These are phyloP conservation scores for Erodium trifolium DNA, from an alignment of 441 rosid genomes.

Conservation along the genomic window DNA sequence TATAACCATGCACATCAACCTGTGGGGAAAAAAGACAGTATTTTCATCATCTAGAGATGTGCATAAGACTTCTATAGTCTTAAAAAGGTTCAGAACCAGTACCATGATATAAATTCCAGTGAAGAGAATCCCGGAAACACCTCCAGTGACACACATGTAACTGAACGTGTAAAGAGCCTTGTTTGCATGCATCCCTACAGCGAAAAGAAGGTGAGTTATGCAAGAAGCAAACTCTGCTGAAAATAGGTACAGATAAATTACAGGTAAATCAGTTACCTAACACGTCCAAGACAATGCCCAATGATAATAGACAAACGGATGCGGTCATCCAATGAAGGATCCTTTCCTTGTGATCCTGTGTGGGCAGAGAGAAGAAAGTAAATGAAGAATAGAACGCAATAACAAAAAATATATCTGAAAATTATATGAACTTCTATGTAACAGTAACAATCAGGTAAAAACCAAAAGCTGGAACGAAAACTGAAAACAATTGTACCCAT, in stretches of 20 bases:
- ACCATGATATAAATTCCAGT: conserved; percentile 64
- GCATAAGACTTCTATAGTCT: background rate
- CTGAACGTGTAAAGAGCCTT: conserved; percentile 76
- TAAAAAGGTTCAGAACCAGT: background rate
- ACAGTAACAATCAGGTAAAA: no score
- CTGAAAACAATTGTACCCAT: no score
- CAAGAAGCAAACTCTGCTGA: background rate
- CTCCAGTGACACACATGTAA: conserved; percentile 64
- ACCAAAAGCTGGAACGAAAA: no score
- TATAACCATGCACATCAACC: conserved; percentile 59
- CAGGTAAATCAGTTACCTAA: conserved; percentile 31
- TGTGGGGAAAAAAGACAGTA: conserved; percentile 18
- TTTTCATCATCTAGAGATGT: background rate
- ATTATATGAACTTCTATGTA: background rate
- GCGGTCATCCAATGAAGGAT: conserved; percentile 44
- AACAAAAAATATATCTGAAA: background rate
- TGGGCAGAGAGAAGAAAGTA: conserved; percentile 8
- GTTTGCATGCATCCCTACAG: conserved; percentile 63
- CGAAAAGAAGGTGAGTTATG: conserved; percentile 14
- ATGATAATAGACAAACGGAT: conserved; percentile 38
- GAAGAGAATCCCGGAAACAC: conserved; percentile 66
- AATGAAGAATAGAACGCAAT: background rate
- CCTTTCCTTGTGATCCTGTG: conserved; percentile 55
- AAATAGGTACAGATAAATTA: no score
- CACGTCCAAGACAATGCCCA: conserved; percentile 46